Base-by-base conservation (phyloP, 2,329 filamentous ascomycete genomes). In the Raffaelea albimanens region DNA sequence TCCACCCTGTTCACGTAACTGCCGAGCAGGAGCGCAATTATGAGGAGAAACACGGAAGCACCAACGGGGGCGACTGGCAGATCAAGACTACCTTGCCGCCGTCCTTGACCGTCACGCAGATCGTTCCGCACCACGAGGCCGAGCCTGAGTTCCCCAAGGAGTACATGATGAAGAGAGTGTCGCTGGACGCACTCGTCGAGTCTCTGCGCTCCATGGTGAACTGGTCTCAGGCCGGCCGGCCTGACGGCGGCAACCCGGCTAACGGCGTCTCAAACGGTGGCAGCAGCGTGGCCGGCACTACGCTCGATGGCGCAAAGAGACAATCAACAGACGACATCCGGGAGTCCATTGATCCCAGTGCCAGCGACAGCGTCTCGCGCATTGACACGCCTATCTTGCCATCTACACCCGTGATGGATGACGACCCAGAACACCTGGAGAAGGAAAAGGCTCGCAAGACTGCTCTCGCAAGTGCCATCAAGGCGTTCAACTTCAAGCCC, bases 401-500 rank as follows among this genome's bases (percentile, higher is more conserved):
- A 8, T 83, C 78, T 5, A 89, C 86, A 0, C 85, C 81, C 19
- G 45, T 50, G 14, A 45, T 53, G 3, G 89, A 96, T 49, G 94
- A 98, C 59, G 93, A 98, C 58, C 91, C 91, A 0, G 88, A 82
- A 52, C 85, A 96, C 58, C 72, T 98, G n/a, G 93, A 97, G 59
- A 94, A 85, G 63, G 88, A 90, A 48, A 97, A 97, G 67, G 87
- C 90, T 51, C 79, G 85, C 52, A 98, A 98, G 68, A 97, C 88
- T 7, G 93, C 93, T 0, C 69, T 97, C 51, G 86, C 83, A 45
- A 93, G 95, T 57, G 91, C 86, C 2, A 85, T 96, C 47, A 81
- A 83, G 44, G 85, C 88, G 52, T 98, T 98, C 74, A 98, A 98
- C 63, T 96, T 91, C 72, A 98, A 98, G 63, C 89, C 94, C 0